Percentiles rank a stretch among this genome's conserved stretches.
These are phyloP conservation scores for Mediolabrus comicus DNA, from an alignment of 108 stramenopile species.

Conservation along the genomic window DNA sequence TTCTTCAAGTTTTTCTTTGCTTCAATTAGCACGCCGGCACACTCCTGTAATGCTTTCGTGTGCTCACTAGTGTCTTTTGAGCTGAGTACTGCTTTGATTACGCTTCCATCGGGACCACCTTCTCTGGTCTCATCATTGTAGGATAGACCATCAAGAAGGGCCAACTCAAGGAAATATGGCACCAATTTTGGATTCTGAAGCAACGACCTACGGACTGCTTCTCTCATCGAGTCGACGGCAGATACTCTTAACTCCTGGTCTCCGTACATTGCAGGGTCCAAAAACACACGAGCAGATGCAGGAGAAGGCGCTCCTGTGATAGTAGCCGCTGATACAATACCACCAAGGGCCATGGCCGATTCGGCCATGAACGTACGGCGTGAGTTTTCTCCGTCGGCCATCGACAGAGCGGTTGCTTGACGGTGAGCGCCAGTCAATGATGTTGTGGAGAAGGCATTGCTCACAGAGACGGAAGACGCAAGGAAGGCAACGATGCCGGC, in stretches of 20 bases:
- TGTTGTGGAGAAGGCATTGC: slow-evolving; percentile 5
- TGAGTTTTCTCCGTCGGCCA: slow-evolving; percentile 15
- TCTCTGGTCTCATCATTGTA: slow-evolving; percentile 58
- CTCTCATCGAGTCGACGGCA: slow-evolving; percentile 76
- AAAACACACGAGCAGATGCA: slow-evolving; percentile 75
- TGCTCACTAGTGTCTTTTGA: slow-evolving; percentile 51
- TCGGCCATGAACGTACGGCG: slow-evolving; percentile 47
- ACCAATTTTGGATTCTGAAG: slow-evolving; percentile 73
- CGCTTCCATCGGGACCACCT: slow-evolving; percentile 77
- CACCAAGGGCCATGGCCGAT: slow-evolving; percentile 6
- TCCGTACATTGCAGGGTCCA: slow-evolving; percentile 91
- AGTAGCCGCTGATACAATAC: slow-evolving; percentile 8
- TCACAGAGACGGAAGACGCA: neutral
- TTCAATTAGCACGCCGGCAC: slow-evolving; percentile 56
- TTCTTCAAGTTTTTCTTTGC: slow-evolving; percentile 70
- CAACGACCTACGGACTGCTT: slow-evolving; percentile 74
- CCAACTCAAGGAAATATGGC: slow-evolving; percentile 72
- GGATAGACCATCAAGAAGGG: slow-evolving; percentile 70
- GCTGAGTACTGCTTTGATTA: slow-evolving; percentile 59
- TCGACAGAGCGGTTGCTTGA: slow-evolving; percentile 24
- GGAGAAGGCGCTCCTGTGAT: slow-evolving; percentile 21
- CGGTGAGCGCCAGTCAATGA: neutral
- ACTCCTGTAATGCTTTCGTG: slow-evolving; percentile 53
- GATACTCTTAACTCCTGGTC: slow-evolving; percentile 86
- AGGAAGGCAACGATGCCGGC: slow-evolving; percentile 6